These are phyloP conservation scores for Chytriomyces sp. DNA, from an alignment of 192 early-diverging fungal species.

Conservation along the genomic window DNA sequence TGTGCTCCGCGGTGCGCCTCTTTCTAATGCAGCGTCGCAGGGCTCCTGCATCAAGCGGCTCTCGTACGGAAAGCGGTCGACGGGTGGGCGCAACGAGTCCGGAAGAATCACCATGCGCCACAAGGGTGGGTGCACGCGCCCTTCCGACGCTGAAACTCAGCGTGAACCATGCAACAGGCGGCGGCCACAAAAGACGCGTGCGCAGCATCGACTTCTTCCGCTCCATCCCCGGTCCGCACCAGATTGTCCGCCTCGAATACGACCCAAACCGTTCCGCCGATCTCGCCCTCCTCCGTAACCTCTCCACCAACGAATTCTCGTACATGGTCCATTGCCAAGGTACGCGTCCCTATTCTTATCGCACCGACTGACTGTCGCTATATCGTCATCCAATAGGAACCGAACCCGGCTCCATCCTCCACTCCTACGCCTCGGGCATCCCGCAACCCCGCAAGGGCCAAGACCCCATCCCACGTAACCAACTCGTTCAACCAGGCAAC, in stretches of 20 bases:
- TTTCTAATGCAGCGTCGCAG: neutral
- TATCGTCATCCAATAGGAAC: too few relatives aligned
- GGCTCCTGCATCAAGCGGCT: slow-evolving; percentile 79
- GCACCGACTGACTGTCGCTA: too few relatives aligned
- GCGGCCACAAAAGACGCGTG: slow-evolving; percentile 87
- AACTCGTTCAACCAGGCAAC: slow-evolving; percentile 80
- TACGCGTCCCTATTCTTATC: too few relatives aligned
- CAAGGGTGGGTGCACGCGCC: slow-evolving; percentile 40
- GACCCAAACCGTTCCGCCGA: slow-evolving; percentile 90
- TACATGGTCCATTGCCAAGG: slow-evolving; percentile 86
- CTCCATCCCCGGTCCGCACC: slow-evolving; percentile 67
- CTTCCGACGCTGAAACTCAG: neutral
- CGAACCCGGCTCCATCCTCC: slow-evolving; percentile 73
- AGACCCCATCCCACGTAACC: slow-evolving; percentile 38
- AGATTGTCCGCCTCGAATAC: slow-evolving; percentile 90
- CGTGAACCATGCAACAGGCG: slow-evolving; percentile 55
- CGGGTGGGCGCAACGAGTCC: slow-evolving; percentile 85
- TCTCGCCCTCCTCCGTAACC: slow-evolving; percentile 81
- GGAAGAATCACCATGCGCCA: slow-evolving; percentile 90
- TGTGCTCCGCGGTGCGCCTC: neutral
- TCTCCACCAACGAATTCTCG: slow-evolving; percentile 72
- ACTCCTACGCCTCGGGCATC: slow-evolving; percentile 59
- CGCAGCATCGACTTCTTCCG: slow-evolving; percentile 88
- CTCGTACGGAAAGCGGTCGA: slow-evolving; percentile 76
- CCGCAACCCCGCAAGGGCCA: slow-evolving; percentile 24